These are phyloP conservation scores for Botrytis byssoidea DNA, from an alignment of 2,329 filamentous ascomycete species.

Conservation along the genomic window DNA sequence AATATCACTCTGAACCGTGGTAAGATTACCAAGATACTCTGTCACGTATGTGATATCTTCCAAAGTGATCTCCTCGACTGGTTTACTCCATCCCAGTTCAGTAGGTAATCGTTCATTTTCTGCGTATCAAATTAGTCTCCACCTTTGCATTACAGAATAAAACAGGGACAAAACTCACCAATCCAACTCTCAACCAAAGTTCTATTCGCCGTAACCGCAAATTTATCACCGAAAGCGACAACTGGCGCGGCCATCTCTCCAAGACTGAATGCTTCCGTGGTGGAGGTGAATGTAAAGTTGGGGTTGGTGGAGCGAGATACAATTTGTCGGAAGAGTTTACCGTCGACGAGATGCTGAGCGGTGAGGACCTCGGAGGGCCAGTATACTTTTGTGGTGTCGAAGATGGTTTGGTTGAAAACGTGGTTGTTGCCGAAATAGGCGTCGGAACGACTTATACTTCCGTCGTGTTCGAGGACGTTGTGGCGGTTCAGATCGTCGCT, in stretches of 20 bases:
- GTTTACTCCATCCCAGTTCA: background rate
- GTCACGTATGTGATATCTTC: background rate
- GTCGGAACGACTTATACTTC: conserved; percentile 45
- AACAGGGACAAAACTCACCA: background rate
- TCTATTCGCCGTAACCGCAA: background rate
- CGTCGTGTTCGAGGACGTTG: conserved; percentile 4
- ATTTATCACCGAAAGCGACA: conserved; percentile 11
- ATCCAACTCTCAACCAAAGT: conserved; percentile 1
- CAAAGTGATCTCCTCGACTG: background rate
- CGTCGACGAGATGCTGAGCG: background rate
- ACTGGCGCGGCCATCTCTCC: conserved; percentile 1
- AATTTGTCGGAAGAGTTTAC: conserved; percentile 1
- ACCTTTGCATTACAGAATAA: accelerated
- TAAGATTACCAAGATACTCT: background rate
- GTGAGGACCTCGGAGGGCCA: background rate
- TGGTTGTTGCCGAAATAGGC: conserved; percentile 52
- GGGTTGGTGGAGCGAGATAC: background rate
- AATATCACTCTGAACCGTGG: background rate
- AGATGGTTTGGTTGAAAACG: conserved; percentile 52
- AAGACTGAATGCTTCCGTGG: background rate
- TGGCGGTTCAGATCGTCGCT: conserved; percentile 6
- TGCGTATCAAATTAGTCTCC: background rate
- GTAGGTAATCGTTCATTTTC: conserved; percentile 13
- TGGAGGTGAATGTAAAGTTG: background rate
- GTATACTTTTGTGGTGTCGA: conserved; percentile 1